A percentile compares a stretch with the other conserved stretches of the same genome.
Conservation (phyloP, 305 asterid genomes). For the Stenogyne calaminthoides region DNA sequence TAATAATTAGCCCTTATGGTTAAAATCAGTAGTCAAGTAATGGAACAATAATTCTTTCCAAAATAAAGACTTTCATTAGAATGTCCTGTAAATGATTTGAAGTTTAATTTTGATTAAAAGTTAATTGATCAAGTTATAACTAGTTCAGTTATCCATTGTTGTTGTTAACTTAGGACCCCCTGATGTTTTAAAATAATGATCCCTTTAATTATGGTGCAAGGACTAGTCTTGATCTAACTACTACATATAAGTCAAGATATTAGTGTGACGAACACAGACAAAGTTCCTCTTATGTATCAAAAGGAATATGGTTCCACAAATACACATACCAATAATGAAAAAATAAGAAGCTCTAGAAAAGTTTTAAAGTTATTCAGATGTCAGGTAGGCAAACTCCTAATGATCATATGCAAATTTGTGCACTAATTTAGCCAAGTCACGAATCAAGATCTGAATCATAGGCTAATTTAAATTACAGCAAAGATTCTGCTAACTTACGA, state of each 20-base stretch:
- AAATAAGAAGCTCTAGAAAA: constrained; percentile 15
- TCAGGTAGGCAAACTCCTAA: background rate
- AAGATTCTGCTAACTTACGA: constrained; percentile 12
- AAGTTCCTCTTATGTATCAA: background rate
- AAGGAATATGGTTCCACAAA: background rate
- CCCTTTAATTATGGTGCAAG: background rate
- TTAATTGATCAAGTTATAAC: background rate
- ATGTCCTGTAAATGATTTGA: background rate
- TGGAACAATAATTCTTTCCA: background rate
- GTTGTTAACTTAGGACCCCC: background rate
- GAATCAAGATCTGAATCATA: constrained; percentile 11
- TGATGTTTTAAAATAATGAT: background rate
- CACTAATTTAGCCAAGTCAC: constrained; percentile 7
- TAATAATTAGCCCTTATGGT: background rate
- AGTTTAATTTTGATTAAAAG: background rate
- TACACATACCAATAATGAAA: constrained; percentile 8
- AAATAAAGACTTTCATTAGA: background rate
- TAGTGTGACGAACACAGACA: background rate
- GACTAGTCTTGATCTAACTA: constrained; percentile 10
- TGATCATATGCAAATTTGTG: constrained; percentile 14
- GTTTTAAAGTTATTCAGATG: background rate
- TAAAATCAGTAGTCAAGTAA: background rate
- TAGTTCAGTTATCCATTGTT: constrained; percentile 2
- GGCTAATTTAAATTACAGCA: constrained; percentile 15
- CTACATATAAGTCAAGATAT: background rate